Conservation (phyloP, 129 eudicot species). For the Arctium lappa region DNA sequence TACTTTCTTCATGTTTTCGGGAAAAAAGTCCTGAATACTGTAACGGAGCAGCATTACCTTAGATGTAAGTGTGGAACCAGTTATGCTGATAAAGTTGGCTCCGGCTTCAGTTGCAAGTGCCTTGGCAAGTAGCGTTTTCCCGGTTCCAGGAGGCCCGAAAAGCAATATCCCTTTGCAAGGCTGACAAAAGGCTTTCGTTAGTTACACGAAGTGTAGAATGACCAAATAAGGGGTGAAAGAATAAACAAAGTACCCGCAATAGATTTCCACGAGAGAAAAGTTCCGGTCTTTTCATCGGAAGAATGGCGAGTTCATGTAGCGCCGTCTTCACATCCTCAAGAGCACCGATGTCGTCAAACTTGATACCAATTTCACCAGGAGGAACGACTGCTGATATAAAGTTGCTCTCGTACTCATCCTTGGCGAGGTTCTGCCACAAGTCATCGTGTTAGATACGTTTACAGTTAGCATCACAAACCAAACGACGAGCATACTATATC, state of each 20-base stretch:
- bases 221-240: neutral
- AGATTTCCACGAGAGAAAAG: conserved; percentile 93
- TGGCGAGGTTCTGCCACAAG: conserved; percentile 78
- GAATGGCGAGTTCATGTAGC: conserved; percentile 87
- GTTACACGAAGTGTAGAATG: neutral
- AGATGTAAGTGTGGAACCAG: conserved; percentile 97
- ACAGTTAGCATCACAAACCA: neutral
- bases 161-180: conserved; percentile 99
- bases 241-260: conserved; percentile 64
- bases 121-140: conserved; percentile 97
- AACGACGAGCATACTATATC: neutral
- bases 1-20: neutral
- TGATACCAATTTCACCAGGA: conserved; percentile 95
- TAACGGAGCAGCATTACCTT: conserved; percentile 44
- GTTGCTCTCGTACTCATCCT: conserved; percentile 96
- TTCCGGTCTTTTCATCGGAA: conserved; percentile 98
- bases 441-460: neutral
- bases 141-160: conserved; percentile 99
- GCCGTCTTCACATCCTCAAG: conserved; percentile 97
- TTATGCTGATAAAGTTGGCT: conserved; percentile 93
- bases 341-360: conserved; percentile 96
- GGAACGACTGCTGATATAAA: conserved; percentile 96
- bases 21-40: neutral
- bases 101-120: conserved; percentile 99
- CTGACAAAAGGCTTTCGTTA: conserved; percentile 41